A percentile compares a stretch with the other conserved stretches of the same genome.
These are phyloP conservation scores for Apiotrichum mycotoxinovorans DNA, from an alignment of 1,284 basidiomycete genomes.

Conservation along the genomic window DNA sequence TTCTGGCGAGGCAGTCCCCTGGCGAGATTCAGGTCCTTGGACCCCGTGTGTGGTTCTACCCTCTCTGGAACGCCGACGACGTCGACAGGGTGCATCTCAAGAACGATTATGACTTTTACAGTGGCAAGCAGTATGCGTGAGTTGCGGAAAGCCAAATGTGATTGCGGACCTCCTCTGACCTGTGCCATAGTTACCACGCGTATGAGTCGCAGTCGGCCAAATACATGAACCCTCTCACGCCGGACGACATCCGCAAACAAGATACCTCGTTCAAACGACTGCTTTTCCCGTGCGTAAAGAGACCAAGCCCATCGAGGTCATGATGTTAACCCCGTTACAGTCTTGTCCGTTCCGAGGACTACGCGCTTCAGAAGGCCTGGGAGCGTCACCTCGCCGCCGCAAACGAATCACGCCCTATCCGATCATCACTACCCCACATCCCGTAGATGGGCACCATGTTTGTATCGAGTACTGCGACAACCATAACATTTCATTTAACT, in stretches of 20 bases:
- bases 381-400: too few species aligned
- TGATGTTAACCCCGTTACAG: too few species aligned
- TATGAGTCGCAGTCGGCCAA: slow-evolving; percentile 51
- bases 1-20: slow-evolving; percentile 49
- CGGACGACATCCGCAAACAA: slow-evolving; percentile 33
- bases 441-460: too few species aligned
- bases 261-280: slow-evolving; percentile 48
- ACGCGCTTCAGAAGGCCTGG: too few species aligned
- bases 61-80: slow-evolving; percentile 50
- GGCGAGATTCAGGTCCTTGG: slow-evolving; percentile 52
- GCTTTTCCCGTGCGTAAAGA: slow-evolving; percentile 15
- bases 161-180: background rate
- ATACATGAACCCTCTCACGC: slow-evolving; percentile 43
- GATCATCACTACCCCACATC: too few species aligned
- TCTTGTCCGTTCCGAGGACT: too few species aligned
- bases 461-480: too few species aligned
- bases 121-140: slow-evolving; percentile 46
- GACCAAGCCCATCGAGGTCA: too few species aligned
- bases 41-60: slow-evolving; percentile 53
- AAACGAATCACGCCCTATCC: too few species aligned
- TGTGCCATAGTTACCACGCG: slow-evolving; percentile 44
- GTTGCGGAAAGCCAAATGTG: slow-evolving; percentile 5
- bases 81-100: slow-evolving; percentile 40
- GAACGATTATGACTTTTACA: slow-evolving; percentile 43
- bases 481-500: too few species aligned